Percentiles rank a stretch among this genome's conserved stretches.
Conservation (phyloP, 1,284 basidiomycete species). For the Cutaneotrichosporon cyanovorans region DNA sequence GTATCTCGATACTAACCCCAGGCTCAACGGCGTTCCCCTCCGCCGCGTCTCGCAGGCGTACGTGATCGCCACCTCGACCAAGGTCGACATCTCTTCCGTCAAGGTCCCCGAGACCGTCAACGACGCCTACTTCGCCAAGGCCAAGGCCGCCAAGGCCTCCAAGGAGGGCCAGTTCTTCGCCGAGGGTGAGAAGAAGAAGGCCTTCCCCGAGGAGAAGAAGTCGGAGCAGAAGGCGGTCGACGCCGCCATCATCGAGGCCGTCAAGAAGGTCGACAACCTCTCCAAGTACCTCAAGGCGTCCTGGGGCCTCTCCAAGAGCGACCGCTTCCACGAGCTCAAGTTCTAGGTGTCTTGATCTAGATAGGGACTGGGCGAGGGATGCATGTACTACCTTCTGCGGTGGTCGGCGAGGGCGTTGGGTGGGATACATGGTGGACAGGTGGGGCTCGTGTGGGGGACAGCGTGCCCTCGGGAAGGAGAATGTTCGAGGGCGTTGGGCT, state of each 20-base stretch:
- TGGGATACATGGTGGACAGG: too few relatives aligned
- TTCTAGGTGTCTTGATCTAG: slow-evolving; percentile 33
- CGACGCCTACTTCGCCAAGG: slow-evolving; percentile 92
- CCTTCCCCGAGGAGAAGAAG: slow-evolving; percentile 81
- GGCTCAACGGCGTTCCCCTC: slow-evolving; percentile 92
- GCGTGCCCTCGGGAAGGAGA: too few relatives aligned
- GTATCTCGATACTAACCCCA: slow-evolving; percentile 13
- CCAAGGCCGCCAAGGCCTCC: slow-evolving; percentile 60
- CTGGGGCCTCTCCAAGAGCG: slow-evolving; percentile 91
- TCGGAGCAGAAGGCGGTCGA: slow-evolving; percentile 88
- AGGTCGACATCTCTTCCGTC: slow-evolving; percentile 73
- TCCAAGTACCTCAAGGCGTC: slow-evolving; percentile 88
- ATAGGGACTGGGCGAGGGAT: slow-evolving; percentile 12
- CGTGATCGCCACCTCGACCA: slow-evolving; percentile 97
- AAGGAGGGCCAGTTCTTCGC: slow-evolving; percentile 96
- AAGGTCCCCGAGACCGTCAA: slow-evolving; percentile 75
- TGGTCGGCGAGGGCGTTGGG: too few relatives aligned
- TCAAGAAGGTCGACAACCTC: slow-evolving; percentile 90
- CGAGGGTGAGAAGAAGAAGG: slow-evolving; percentile 80
- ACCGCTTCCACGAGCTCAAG: slow-evolving; percentile 49
- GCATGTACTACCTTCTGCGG: slow-evolving; percentile 23
- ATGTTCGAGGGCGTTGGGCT: too few relatives aligned
- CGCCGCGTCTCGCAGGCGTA: slow-evolving; percentile 98
- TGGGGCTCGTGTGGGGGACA: too few relatives aligned
- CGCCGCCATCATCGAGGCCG: slow-evolving; percentile 69